These are phyloP conservation scores for Ganoderma leucocontextum DNA, from an alignment of 1,284 basidiomycete genomes.

Conservation along the genomic window DNA sequence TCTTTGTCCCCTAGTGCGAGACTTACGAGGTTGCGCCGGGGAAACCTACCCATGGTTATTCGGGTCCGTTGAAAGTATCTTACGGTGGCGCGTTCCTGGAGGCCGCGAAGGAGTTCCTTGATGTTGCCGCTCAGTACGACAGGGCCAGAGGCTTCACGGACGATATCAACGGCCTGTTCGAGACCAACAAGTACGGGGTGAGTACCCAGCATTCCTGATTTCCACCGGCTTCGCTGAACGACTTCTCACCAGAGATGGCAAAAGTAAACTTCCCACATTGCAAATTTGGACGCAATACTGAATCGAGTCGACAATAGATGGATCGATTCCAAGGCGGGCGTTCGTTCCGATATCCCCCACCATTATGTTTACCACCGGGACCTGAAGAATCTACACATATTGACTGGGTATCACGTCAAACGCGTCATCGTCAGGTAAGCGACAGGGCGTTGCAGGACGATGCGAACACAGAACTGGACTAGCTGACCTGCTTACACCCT, in stretches of 20 bases:
- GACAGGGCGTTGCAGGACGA: neutral
- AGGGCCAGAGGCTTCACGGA: constrained; percentile 31
- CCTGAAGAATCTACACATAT: constrained; percentile 34
- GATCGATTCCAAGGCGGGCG: constrained; percentile 57
- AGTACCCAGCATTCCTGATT: constrained; percentile 7
- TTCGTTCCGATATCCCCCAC: constrained; percentile 63
- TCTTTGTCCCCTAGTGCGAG: constrained; percentile 50
- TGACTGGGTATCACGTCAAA: constrained; percentile 38
- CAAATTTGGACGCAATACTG: constrained; percentile 8
- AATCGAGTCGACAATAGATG: constrained; percentile 45
- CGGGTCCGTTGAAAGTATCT: constrained; percentile 63
- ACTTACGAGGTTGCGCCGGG: constrained; percentile 51
- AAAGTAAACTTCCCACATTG: constrained; percentile 22
- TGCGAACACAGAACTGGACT: too few relatives aligned
- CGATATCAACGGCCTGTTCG: constrained; percentile 37
- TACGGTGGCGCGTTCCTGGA: constrained; percentile 46
- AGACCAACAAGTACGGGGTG: constrained; percentile 41
- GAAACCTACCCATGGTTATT: constrained; percentile 54
- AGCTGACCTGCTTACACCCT: neutral
- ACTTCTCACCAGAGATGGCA: constrained; percentile 25
- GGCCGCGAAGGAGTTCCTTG: constrained; percentile 55
- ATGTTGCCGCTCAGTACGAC: constrained; percentile 55
- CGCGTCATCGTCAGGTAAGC: constrained; percentile 38
- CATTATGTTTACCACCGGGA: constrained; percentile 61
- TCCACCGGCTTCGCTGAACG: neutral